Evolutionary conservation across 2,329 filamentous ascomycete genomes (phyloP).

Genomic region (Parastagonospora nodorum): DNA sequence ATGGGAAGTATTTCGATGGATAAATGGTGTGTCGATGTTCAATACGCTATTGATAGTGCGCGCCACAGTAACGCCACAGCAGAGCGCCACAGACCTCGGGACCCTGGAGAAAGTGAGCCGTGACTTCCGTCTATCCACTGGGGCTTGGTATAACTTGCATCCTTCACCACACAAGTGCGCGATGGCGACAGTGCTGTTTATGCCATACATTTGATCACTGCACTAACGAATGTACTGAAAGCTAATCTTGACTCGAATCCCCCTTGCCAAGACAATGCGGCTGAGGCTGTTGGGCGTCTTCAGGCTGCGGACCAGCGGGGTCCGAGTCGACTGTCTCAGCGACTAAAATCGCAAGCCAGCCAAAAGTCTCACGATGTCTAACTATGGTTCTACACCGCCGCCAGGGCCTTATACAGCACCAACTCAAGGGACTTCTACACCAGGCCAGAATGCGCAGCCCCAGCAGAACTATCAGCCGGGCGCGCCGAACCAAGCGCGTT

Average conservation of each 20-base stretch:
- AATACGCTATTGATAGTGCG: no score
- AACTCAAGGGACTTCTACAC: slow-evolving; percentile 13
- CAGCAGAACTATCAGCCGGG: slow-evolving; percentile 22
- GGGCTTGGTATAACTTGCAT: no score
- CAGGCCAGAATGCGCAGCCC: slow-evolving; percentile 24
- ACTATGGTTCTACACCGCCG: slow-evolving; percentile 36
- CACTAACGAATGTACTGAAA: not conserved
- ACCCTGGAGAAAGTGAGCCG: no score
- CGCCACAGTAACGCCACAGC: no score
- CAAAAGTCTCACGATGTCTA: slow-evolving; percentile 30
- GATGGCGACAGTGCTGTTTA: not conserved
- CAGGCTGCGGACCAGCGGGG: not conserved
- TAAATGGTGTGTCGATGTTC: no score
- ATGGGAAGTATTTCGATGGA: no score
- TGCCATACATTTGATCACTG: not conserved
- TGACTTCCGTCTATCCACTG: no score
- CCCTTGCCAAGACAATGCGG: slow-evolving; percentile 20
- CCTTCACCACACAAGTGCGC: no score
- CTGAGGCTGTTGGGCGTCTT: slow-evolving; percentile 6
- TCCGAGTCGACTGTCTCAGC: slow-evolving; percentile 3
- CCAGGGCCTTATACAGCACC: slow-evolving; percentile 36
- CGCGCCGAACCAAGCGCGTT: slow-evolving; percentile 16
- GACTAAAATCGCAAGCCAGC: not conserved
- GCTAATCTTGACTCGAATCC: slow-evolving; percentile 10
- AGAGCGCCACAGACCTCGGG: no score